Percentiles rank a stretch among this genome's conserved stretches.
phyloP scores from a whole-genome alignment of 495 filamentous ascomycete species.

The Neurospora pannonica region DNA sequence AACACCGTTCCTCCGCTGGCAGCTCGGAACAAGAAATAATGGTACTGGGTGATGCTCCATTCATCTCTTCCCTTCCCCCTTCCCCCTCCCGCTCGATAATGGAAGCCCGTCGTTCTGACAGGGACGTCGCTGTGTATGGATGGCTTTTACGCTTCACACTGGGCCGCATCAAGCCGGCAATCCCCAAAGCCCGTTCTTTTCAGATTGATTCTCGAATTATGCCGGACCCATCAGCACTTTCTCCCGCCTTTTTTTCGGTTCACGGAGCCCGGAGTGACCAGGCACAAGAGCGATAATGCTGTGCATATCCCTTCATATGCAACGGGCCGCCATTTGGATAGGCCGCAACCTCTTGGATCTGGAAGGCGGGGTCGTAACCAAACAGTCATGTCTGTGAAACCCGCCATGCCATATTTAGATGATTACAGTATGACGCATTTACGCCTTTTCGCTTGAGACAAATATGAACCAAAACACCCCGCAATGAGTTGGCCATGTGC shows the following conservation, averaged over 20 bases:
- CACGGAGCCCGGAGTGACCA: not conserved
- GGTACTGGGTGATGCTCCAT: conserved; percentile 12
- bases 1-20: conserved; percentile 1
- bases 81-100: not conserved
- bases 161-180: not conserved
- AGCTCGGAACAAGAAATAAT: conserved; percentile 4
- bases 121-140: not conserved
- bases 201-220: not conserved
- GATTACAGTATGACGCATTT: conserved; percentile 21
- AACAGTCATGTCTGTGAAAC: not conserved
- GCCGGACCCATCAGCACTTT: not conserved
- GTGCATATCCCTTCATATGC: not conserved
- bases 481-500: conserved; percentile 34
- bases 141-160: not conserved
- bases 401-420: conserved; percentile 13
- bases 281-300: not conserved
- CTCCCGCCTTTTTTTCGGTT: not conserved
- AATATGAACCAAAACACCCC: conserved; percentile 31
- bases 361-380: conserved; percentile 8
- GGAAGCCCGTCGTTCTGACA: conserved; percentile 7
- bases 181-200: not conserved
- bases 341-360: not conserved
- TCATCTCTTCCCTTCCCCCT: not conserved
- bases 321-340: not conserved
- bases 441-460: conserved; percentile 1